Conservation (phyloP, 768 basidiomycete species). For the Termitomyces sp. region DNA sequence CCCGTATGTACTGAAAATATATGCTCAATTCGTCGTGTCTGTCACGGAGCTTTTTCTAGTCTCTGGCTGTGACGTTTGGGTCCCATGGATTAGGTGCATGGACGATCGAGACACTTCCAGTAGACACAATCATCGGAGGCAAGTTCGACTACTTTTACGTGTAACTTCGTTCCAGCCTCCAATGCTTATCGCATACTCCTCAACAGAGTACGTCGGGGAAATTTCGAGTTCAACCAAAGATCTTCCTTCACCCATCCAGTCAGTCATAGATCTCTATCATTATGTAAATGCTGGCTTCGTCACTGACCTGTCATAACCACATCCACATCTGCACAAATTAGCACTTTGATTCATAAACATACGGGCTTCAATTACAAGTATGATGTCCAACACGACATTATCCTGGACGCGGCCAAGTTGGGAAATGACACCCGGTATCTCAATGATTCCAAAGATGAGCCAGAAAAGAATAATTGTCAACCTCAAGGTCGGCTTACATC, state of each 20-base stretch:
- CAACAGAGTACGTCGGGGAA: conserved; percentile 37
- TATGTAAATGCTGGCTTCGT: background rate
- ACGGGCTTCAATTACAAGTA: conserved; percentile 10
- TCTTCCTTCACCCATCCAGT: background rate
- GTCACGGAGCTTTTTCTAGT: conserved; percentile 16
- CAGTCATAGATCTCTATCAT: background rate
- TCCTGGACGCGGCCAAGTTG: conserved; percentile 5
- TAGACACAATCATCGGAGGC: conserved; percentile 20
- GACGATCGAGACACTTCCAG: conserved; percentile 17
- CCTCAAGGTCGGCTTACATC: conserved; percentile 7
- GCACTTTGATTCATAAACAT: conserved; percentile 5
- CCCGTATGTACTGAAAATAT: conserved; percentile 5
- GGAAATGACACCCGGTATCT: conserved; percentile 21
- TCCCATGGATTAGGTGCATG: conserved; percentile 41
- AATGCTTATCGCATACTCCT: background rate
- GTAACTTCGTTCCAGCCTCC: background rate
- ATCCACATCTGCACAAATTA: background rate
- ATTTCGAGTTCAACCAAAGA: background rate
- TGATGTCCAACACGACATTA: background rate
- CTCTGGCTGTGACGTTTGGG: conserved; percentile 27
- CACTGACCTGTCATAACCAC: background rate
- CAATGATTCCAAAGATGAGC: conserved; percentile 13
- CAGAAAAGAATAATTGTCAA: conserved; percentile 13
- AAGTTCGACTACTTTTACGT: background rate
- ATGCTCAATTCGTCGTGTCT: background rate